These are phyloP conservation scores for Cryptococcus sp. DNA, from an alignment of 1,284 basidiomycete species.

Conservation along the genomic window DNA sequence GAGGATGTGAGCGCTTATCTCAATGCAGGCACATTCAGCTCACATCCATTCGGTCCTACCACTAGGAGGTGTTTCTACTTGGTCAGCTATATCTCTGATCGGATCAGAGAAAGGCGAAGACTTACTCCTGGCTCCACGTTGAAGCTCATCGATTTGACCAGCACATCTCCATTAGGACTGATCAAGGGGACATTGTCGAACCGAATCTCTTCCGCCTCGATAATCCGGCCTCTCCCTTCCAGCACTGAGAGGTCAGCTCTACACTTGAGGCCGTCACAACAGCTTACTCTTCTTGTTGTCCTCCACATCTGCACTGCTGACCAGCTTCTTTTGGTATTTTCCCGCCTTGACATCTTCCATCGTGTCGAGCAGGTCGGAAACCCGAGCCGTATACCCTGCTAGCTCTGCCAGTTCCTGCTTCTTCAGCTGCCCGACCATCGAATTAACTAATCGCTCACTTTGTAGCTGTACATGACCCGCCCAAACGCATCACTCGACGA, in stretches of 20 bases:
- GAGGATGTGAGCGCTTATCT: conserved; percentile 38
- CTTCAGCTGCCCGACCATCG: neutral
- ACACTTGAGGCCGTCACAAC: neutral
- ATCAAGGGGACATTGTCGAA: conserved; percentile 94
- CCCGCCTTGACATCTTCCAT: conserved; percentile 83
- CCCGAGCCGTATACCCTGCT: conserved; percentile 90
- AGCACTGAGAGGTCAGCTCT: conserved; percentile 57
- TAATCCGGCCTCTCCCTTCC: conserved; percentile 67
- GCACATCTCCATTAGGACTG: conserved; percentile 90
- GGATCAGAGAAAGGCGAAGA: conserved; percentile 7
- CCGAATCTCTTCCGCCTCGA: conserved; percentile 73
- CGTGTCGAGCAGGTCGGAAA: conserved; percentile 80
- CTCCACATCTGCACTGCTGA: conserved; percentile 67
- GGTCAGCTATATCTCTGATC: neutral
- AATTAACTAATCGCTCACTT: no score
- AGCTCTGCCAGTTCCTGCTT: conserved; percentile 76
- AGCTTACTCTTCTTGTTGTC: conserved; percentile 67
- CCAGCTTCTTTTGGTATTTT: conserved; percentile 81
- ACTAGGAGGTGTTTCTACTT: conserved; percentile 78
- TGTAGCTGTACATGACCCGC: conserved; percentile 88
- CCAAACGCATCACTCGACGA: conserved; percentile 57
- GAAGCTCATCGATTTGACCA: conserved; percentile 79
- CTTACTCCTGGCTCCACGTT: conserved; percentile 81
- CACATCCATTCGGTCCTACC: conserved; percentile 79
- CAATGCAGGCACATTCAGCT: conserved; percentile 4